These are phyloP conservation scores for Abrus pulchellus DNA, from an alignment of 306 rosid genomes.

Conservation along the genomic window DNA sequence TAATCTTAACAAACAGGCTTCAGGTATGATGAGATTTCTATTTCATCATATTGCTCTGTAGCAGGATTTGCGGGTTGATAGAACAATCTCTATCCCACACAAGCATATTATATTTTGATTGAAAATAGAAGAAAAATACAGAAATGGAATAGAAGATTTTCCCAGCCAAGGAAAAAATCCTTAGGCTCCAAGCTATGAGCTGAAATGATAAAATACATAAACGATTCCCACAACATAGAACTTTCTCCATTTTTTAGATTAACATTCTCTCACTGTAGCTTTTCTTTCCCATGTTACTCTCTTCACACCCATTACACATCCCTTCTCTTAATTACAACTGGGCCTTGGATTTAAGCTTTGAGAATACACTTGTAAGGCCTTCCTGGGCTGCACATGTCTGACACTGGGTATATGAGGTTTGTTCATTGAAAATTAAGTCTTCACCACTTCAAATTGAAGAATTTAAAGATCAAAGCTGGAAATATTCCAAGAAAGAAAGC, in stretches of 20 bases:
- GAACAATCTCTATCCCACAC: neutral
- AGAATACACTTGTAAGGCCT: slow-evolving; percentile 6
- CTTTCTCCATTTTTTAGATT: neutral
- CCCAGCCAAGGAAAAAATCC: slow-evolving; percentile 11
- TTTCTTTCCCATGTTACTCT: slow-evolving; percentile 15
- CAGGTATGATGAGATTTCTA: slow-evolving; percentile 70
- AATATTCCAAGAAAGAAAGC: slow-evolving; percentile 13
- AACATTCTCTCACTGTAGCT: slow-evolving; percentile 8
- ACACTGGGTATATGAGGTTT: neutral
- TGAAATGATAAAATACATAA: neutral
- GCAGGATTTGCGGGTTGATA: slow-evolving; percentile 32
- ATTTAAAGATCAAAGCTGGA: slow-evolving; percentile 4
- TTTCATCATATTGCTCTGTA: slow-evolving; percentile 41
- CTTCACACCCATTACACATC: slow-evolving; percentile 3
- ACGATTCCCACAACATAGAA: neutral
- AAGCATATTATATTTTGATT: neutral
- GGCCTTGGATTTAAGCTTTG: slow-evolving; percentile 12
- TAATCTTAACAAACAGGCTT: slow-evolving; percentile 95
- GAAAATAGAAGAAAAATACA: neutral
- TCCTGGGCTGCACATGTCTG: slow-evolving; percentile 4
- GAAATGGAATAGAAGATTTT: neutral
- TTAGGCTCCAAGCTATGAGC: slow-evolving; percentile 8
- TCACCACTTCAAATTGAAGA: slow-evolving; percentile 2
- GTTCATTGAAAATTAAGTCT: slow-evolving; percentile 28
- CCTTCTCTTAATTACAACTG: slow-evolving; percentile 21